Conservation (phyloP, 768 basidiomycete species). For the Lactifluus piperatus region DNA sequence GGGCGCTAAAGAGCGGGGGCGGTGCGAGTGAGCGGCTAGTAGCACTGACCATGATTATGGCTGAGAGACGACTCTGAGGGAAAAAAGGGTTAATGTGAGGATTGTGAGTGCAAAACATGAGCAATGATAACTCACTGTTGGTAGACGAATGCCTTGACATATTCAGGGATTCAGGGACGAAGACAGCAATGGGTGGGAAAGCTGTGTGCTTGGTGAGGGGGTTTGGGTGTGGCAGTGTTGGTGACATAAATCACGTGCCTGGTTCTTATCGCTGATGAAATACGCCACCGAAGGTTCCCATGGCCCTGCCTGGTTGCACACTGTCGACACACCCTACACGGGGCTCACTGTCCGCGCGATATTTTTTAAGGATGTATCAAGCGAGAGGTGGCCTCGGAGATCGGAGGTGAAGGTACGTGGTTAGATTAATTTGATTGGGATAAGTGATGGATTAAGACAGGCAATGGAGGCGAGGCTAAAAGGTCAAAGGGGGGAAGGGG, state of each 20-base stretch:
- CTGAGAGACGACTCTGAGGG: not conserved
- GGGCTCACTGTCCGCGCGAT: no score
- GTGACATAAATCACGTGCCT: not conserved
- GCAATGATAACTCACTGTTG: not conserved
- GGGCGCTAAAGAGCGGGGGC: not conserved
- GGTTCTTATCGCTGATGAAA: no score
- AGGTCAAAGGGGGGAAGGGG: not conserved
- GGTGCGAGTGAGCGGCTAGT: not conserved
- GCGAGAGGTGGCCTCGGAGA: not conserved
- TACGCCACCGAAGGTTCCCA: no score
- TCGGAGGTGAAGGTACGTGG: not conserved
- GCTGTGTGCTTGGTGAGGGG: no score
- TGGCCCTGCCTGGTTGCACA: no score
- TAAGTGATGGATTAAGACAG: not conserved
- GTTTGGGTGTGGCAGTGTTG: not conserved
- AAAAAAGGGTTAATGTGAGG: not conserved
- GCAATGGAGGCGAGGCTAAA: not conserved
- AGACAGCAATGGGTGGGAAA: no score
- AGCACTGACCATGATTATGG: not conserved
- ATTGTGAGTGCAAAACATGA: not conserved
- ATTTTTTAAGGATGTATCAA: no score
- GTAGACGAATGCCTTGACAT: constrained; percentile 1
- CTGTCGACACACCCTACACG: no score
- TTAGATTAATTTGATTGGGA: not conserved
- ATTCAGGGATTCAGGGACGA: no score